phyloP scores from a whole-genome alignment of 768 basidiomycete genomes.

The Galerina marginata region DNA sequence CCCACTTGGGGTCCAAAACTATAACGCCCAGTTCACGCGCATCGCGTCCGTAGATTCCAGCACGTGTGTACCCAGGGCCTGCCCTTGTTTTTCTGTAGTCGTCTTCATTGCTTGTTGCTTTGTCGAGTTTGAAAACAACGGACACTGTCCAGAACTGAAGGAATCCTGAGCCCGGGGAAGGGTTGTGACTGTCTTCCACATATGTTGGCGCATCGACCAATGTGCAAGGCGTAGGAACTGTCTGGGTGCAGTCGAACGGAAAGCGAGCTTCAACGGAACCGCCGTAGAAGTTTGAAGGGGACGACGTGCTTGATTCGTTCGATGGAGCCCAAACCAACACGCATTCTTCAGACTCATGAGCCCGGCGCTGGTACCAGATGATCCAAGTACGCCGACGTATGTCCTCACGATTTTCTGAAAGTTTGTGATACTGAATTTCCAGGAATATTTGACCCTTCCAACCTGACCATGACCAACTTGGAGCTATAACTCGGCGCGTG shows the following conservation, averaged over 20 bases:
- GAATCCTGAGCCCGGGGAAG: constrained; percentile 13
- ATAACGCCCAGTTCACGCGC: constrained; percentile 2
- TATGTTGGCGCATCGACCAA: constrained; percentile 7
- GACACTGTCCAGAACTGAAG: constrained; percentile 19
- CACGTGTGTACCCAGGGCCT: not conserved
- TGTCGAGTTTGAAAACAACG: constrained; percentile 4
- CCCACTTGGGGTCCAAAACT: constrained; percentile 5
- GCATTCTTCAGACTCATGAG: constrained; percentile 11
- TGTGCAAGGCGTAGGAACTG: not conserved
- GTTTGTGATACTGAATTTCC: not conserved
- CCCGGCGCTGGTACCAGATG: constrained; percentile 17
- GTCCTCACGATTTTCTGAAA: not conserved
- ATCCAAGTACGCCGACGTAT: constrained; percentile 13
- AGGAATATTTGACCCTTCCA: constrained; percentile 5
- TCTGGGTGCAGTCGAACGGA: constrained; percentile 7
- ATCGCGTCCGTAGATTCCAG: constrained; percentile 2
- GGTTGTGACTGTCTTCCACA: constrained; percentile 11
- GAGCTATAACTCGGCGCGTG: not conserved
- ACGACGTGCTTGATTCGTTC: not conserved
- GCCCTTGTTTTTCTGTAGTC: not conserved
- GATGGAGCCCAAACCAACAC: not conserved
- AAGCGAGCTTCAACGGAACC: not conserved
- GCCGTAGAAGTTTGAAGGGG: not conserved
- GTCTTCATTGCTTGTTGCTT: not conserved
- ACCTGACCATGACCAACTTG: constrained; percentile 19